Percentiles rank a stretch among this genome's conserved stretches.
phyloP scores from a whole-genome alignment of 2,329 filamentous ascomycete genomes.

The Colletotrichum ledebouriae region DNA sequence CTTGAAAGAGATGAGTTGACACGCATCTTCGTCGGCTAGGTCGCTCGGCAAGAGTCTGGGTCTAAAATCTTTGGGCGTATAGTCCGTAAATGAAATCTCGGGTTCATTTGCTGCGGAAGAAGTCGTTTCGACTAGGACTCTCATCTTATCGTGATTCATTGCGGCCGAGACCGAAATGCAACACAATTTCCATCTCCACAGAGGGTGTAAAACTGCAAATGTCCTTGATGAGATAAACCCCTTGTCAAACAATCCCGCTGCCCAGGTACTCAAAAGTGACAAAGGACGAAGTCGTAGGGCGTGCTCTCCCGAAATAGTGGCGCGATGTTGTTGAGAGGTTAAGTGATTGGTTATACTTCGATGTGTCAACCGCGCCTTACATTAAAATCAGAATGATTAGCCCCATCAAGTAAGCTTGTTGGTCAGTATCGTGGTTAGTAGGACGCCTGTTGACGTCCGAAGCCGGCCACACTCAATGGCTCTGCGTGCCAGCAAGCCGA shows the following conservation, averaged over 20 bases:
- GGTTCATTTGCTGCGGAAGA: background rate
- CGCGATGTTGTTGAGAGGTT: background rate
- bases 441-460: background rate
- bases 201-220: no score
- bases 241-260: background rate
- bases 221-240: background rate
- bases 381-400: conserved; percentile 18
- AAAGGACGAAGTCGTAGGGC: background rate
- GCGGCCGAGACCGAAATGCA: background rate
- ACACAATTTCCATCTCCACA: background rate
- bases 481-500: no score
- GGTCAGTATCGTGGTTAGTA: background rate
- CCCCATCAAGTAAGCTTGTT: conserved; percentile 5
- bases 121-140: background rate
- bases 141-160: background rate
- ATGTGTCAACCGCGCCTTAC: conserved; percentile 39
- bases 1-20: conserved; percentile 6
- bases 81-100: background rate
- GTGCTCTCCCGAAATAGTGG: conserved; percentile 8
- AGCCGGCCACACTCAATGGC: conserved; percentile 9
- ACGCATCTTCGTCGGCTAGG: background rate
- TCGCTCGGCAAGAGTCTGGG: background rate
- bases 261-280: background rate
- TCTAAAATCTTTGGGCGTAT: background rate
- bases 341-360: conserved; percentile 13